These are phyloP conservation scores for Neurospora hispaniola DNA, from an alignment of 495 filamentous ascomycete species.

Conservation along the genomic window DNA sequence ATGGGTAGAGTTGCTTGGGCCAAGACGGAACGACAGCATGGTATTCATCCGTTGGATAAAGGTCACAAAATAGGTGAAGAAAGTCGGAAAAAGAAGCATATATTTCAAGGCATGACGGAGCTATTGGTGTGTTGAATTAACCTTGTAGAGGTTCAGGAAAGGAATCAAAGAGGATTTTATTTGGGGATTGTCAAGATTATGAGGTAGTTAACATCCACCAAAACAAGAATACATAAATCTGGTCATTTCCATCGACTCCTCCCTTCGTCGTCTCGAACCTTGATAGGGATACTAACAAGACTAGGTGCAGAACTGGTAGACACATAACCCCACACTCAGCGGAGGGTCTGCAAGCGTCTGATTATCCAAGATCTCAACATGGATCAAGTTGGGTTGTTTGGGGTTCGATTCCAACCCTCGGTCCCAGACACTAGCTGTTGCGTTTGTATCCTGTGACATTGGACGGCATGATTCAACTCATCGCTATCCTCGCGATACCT, in stretches of 20 bases:
- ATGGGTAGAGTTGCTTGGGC: neutral
- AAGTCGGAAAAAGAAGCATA: neutral
- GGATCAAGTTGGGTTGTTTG: neutral
- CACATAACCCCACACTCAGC: neutral
- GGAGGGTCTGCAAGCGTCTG: neutral
- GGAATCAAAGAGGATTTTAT: neutral
- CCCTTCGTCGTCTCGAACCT: neutral
- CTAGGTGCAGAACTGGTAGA: neutral
- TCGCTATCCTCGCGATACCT: neutral
- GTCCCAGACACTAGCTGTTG: neutral
- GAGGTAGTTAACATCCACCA: neutral
- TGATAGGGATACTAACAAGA: neutral
- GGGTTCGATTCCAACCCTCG: neutral
- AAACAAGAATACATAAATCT: neutral
- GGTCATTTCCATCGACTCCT: neutral
- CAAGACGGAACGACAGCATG: neutral
- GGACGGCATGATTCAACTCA: neutral
- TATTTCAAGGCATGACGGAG: neutral
- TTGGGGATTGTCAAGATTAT: neutral
- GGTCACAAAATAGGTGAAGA: neutral
- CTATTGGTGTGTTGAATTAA: neutral
- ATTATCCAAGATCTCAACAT: neutral
- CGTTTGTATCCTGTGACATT: neutral
- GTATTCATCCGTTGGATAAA: neutral
- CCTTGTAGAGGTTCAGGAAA: neutral